Base-by-base conservation (phyloP, 2,329 filamentous ascomycete species). In the Aspergillus piperis region DNA sequence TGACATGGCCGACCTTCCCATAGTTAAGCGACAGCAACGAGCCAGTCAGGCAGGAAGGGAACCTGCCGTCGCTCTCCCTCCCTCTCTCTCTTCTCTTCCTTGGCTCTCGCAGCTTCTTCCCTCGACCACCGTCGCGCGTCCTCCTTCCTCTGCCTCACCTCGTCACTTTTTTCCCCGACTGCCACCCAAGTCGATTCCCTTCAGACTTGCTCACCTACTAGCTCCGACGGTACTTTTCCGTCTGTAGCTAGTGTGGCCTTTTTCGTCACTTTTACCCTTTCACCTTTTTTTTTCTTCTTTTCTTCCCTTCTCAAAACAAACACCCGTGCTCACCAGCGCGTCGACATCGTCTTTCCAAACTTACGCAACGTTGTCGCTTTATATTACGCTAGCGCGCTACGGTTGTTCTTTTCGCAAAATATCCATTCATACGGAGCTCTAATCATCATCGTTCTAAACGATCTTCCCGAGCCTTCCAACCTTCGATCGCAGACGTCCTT, bases 181-280 rank as follows among this genome's bases (percentile, higher is more conserved):
- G 52, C 52, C 52, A 51, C 41, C 15, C 36, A 32, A 38, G 25
- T 36, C 57, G 38, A 25, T 30, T 23, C 25, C 65, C 62, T 67
- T 60, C 63, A 56, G 56, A 58, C 52, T 61, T 55, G 62, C 58
- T 39, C 54, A 51, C 54, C 62, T 58, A 42, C 62, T 63, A 25
- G 59, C 58, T 64, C 57, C 61, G 63, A 62, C 62, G 58, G 60
- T 52, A 23, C 17, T 30, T 59, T 19, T 41, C 59, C 58, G 62
- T 65, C 62, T 59, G 51, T 56, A 63, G 65, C 59, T 63, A 58
- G 61, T 55, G 59, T 63, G 62, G 57, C 54, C 53, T 58, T 56
- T 61, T 42, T 60, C 47, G 58, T 58, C 44, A 32, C 48, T 36
- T 36, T 36, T 36, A 36, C 32, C 32, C 32, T 3, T 13, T 36